A percentile compares a stretch with the other conserved stretches of the same genome.
phyloP scores from a whole-genome alignment of 108 stramenopile species.

The Aureococcus anophagefferens region DNA sequence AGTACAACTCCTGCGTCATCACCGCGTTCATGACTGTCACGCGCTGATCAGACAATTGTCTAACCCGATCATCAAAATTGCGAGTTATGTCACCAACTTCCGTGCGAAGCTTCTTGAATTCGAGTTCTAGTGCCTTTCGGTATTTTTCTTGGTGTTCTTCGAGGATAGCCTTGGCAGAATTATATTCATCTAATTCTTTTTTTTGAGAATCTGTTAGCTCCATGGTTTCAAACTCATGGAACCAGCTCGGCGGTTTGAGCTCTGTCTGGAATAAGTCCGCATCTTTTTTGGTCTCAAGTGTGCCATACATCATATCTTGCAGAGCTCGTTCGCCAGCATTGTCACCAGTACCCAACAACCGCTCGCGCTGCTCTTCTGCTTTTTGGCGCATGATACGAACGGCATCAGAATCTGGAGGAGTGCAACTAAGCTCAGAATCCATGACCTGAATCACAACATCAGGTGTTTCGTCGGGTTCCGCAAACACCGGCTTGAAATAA shows the following conservation, averaged over 20 bases:
- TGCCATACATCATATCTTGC: conserved; percentile 59
- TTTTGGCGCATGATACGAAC: too few relatives aligned
- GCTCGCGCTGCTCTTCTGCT: too few relatives aligned
- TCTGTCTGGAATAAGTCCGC: conserved; percentile 14
- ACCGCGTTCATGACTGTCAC: conserved; percentile 12
- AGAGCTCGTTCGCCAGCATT: conserved; percentile 16
- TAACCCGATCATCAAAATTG: conserved; percentile 39
- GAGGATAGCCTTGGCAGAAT: conserved; percentile 20
- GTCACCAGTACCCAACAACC: too few relatives aligned
- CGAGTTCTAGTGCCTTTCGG: conserved; percentile 47
- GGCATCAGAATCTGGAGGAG: neutral
- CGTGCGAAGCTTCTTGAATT: conserved; percentile 42
- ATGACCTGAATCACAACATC: conserved; percentile 27
- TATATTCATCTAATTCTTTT: conserved; percentile 39
- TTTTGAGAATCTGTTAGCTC: conserved; percentile 41
- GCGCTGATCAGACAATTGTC: conserved; percentile 6
- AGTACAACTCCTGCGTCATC: conserved; percentile 37
- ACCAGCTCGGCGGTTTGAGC: conserved; percentile 34
- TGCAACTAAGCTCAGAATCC: conserved; percentile 24
- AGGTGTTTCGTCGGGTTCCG: conserved; percentile 18
- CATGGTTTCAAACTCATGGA: conserved; percentile 28
- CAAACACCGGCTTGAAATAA: conserved; percentile 19
- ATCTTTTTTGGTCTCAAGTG: conserved; percentile 48
- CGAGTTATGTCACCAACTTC: conserved; percentile 37
- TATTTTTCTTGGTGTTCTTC: conserved; percentile 27